These are phyloP conservation scores for Boletus barrowsii DNA, from an alignment of 768 basidiomycete species.

Conservation along the genomic window DNA sequence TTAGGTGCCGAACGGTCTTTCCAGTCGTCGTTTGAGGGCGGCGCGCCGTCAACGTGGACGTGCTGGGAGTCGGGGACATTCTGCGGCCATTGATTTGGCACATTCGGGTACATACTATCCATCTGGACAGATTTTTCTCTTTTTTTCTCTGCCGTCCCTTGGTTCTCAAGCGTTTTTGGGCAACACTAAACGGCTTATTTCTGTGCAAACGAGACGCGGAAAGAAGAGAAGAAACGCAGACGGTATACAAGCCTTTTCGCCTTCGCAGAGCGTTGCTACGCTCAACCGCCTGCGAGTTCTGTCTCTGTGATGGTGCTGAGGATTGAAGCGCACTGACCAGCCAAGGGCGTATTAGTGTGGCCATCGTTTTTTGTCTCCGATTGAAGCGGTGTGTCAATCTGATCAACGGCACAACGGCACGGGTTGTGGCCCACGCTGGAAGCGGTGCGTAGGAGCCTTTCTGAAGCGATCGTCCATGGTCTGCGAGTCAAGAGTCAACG, in stretches of 20 bases:
- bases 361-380: conserved; percentile 28
- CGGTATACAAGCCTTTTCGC: conserved; percentile 39
- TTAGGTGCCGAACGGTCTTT: conserved; percentile 34
- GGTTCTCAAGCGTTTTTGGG: conserved; percentile 43
- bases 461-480: conserved; percentile 22
- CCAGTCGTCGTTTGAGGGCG: conserved; percentile 37
- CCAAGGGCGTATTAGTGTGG: conserved; percentile 20
- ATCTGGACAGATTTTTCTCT: conserved; percentile 36
- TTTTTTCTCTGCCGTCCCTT: conserved; percentile 40
- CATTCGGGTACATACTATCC: conserved; percentile 48
- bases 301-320: conserved; percentile 39
- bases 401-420: conserved; percentile 28
- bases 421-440: conserved; percentile 9
- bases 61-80: conserved; percentile 34
- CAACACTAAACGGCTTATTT: conserved; percentile 46
- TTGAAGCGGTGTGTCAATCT: conserved; percentile 21
- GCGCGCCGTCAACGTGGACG: conserved; percentile 30
- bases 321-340: conserved; percentile 35
- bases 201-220: conserved; percentile 39
- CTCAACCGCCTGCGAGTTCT: conserved; percentile 39
- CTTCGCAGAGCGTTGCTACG: conserved; percentile 36
- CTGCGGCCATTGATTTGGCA: conserved; percentile 40
- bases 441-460: conserved; percentile 24
- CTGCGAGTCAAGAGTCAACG: conserved; percentile 5
- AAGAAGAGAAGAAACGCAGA: conserved; percentile 36